Percentiles rank a stretch among this genome's conserved stretches.
phyloP scores from a whole-genome alignment of 1,284 basidiomycete species.

The Trichosporon inkin region DNA sequence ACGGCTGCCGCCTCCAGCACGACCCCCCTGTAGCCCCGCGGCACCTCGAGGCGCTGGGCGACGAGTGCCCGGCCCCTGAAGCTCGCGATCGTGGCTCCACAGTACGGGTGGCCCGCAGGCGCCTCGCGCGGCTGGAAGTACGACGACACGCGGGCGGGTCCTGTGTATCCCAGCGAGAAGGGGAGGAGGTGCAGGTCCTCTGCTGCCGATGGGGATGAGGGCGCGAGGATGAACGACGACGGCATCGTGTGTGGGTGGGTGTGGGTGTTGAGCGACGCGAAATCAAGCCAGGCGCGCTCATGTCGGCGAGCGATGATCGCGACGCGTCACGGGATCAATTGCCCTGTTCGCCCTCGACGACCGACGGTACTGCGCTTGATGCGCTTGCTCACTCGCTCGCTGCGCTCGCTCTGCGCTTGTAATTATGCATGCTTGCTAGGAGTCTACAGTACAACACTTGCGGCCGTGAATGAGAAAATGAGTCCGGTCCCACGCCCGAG shows the following conservation, averaged over 20 bases:
- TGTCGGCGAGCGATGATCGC: background rate
- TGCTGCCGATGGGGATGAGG: background rate
- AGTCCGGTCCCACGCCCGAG: background rate
- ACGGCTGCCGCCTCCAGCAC: slow-evolving; percentile 23
- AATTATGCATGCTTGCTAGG: no score
- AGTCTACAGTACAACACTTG: no score
- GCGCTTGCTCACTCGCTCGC: no score
- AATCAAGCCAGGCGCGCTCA: background rate
- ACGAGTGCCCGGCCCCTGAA: slow-evolving; percentile 42
- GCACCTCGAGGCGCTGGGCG: slow-evolving; percentile 34
- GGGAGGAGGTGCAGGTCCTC: slow-evolving; percentile 40
- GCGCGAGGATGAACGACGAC: slow-evolving; percentile 18
- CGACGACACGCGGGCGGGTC: slow-evolving; percentile 15
- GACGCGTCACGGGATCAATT: background rate
- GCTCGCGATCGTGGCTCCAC: slow-evolving; percentile 27
- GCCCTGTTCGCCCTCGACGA: background rate
- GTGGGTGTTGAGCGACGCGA: background rate
- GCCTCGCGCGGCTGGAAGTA: slow-evolving; percentile 39
- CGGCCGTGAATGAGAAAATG: no score
- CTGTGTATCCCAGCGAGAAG: slow-evolving; percentile 33
- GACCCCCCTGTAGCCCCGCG: slow-evolving; percentile 35
- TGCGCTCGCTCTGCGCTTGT: no score
- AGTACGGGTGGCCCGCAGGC: slow-evolving; percentile 16
- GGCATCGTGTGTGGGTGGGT: background rate
- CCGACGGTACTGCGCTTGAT: no score